Conservation (phyloP, 257 asterid species). For the Jacaranda mimosifolia region DNA sequence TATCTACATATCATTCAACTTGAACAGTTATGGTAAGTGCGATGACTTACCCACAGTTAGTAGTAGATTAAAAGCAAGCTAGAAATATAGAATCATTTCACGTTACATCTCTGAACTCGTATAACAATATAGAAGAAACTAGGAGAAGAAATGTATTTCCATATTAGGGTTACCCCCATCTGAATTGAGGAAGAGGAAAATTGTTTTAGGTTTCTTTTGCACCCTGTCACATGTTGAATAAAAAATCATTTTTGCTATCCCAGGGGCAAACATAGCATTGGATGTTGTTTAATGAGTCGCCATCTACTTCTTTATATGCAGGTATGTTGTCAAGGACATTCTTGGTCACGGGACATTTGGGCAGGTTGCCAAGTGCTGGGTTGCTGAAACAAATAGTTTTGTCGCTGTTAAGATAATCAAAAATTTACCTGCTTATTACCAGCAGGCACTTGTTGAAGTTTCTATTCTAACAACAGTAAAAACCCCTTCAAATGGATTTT, state of each 20-base stretch:
- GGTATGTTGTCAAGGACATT: conserved; percentile 91
- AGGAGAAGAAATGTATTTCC: conserved; percentile 18
- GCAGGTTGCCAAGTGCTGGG: conserved; percentile 99
- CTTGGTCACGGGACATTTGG: conserved; percentile 99
- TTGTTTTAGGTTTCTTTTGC: conserved; percentile 22
- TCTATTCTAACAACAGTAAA: conserved; percentile 87
- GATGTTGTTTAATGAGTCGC: conserved; percentile 25
- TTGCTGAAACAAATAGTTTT: conserved; percentile 73
- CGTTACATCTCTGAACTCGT: background rate
- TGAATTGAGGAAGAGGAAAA: conserved; percentile 17
- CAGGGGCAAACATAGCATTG: conserved; percentile 30
- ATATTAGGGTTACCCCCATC: conserved; percentile 12
- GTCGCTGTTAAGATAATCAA: conserved; percentile 96
- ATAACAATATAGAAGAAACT: conserved; percentile 5
- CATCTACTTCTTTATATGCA: conserved; percentile 50
- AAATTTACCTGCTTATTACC: conserved; percentile 97
- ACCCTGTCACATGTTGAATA: conserved; percentile 4
- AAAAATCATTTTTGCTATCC: conserved; percentile 25
- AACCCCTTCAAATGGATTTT: conserved; percentile 36
- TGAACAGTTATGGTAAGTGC: conserved; percentile 4
- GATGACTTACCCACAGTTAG: conserved; percentile 8
- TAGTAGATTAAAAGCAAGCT: background rate
- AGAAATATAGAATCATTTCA: conserved; percentile 13
- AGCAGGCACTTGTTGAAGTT: conserved; percentile 99
- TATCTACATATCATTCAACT: conserved; percentile 18